These are phyloP conservation scores for Dichomitus squalens DNA, from an alignment of 1,284 basidiomycete species.

Conservation along the genomic window DNA sequence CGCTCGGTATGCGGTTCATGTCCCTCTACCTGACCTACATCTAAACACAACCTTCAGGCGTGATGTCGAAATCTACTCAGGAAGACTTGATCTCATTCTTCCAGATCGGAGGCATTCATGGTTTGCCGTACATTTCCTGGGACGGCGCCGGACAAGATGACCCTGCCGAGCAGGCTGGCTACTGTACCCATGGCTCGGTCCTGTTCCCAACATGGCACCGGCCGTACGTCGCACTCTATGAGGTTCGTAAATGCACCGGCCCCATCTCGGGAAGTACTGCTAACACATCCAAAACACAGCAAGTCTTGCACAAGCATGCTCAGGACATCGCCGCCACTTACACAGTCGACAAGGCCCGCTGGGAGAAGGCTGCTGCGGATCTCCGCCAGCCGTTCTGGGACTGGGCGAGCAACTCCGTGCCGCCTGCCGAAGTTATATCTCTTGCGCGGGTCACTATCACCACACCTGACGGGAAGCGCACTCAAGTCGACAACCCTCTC, in stretches of 20 bases:
- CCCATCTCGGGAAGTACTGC: not conserved
- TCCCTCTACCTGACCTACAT: not conserved
- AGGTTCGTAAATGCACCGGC: slow-evolving; percentile 37
- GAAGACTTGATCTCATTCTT: slow-evolving; percentile 42
- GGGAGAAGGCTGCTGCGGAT: slow-evolving; percentile 40
- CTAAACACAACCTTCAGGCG: slow-evolving; percentile 26
- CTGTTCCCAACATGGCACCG: slow-evolving; percentile 58
- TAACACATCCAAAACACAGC: slow-evolving; percentile 33
- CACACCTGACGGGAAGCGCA: slow-evolving; percentile 37
- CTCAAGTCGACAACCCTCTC: slow-evolving; percentile 45
- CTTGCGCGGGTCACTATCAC: slow-evolving; percentile 40
- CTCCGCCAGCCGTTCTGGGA: slow-evolving; percentile 55
- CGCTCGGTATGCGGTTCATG: slow-evolving; percentile 36
- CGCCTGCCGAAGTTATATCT: slow-evolving; percentile 46
- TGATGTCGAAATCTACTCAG: slow-evolving; percentile 38
- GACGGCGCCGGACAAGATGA: slow-evolving; percentile 36
- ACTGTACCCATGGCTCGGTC: slow-evolving; percentile 51
- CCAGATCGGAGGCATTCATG: slow-evolving; percentile 52
- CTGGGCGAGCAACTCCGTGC: slow-evolving; percentile 48
- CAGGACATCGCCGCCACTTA: slow-evolving; percentile 43
- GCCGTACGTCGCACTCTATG: slow-evolving; percentile 51
- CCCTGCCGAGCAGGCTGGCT: slow-evolving; percentile 40
- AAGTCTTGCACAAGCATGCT: slow-evolving; percentile 45
- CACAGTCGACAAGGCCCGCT: slow-evolving; percentile 35
- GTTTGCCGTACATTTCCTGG: slow-evolving; percentile 46